These are phyloP conservation scores for Auricularia heimuer DNA, from an alignment of 768 basidiomycete species.

Conservation along the genomic window DNA sequence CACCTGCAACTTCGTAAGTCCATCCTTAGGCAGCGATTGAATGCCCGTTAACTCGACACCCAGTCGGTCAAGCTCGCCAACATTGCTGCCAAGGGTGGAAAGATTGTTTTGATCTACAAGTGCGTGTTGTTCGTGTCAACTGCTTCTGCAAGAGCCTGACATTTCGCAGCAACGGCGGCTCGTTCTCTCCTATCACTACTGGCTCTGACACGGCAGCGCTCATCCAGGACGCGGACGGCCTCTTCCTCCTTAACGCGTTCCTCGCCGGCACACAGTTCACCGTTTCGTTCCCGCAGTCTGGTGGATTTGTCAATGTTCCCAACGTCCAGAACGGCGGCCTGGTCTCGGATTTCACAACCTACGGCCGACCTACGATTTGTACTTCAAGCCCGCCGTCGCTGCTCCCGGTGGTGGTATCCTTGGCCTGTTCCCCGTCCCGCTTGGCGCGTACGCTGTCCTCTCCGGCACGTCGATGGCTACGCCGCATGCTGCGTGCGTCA, in stretches of 20 bases:
- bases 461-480: constrained; percentile 15
- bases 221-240: constrained; percentile 7
- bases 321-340: constrained; percentile 19
- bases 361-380: constrained; percentile 24
- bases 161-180: constrained; percentile 6
- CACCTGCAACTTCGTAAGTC: constrained; percentile 12
- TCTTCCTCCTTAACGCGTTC: constrained; percentile 1
- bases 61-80: constrained; percentile 16
- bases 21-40: no score
- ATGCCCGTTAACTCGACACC: no score
- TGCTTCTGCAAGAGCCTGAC: background rate
- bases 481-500: constrained; percentile 2
- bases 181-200: constrained; percentile 2
- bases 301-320: constrained; percentile 10
- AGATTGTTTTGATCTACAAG: constrained; percentile 8
- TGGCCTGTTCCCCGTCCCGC: constrained; percentile 9
- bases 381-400: constrained; percentile 13
- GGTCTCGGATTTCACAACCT: constrained; percentile 18
- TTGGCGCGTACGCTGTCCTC: constrained; percentile 7
- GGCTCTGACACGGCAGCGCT: constrained; percentile 5
- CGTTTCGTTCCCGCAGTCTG: constrained; percentile 4
- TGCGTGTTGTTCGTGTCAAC: background rate
- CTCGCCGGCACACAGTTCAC: constrained; percentile 4
- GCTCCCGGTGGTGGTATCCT: constrained; percentile 15
- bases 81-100: constrained; percentile 13